Percentiles rank a stretch among this genome's conserved stretches.
Conservation (phyloP, 768 basidiomycete genomes). For the Kwoniella shandongensis region DNA sequence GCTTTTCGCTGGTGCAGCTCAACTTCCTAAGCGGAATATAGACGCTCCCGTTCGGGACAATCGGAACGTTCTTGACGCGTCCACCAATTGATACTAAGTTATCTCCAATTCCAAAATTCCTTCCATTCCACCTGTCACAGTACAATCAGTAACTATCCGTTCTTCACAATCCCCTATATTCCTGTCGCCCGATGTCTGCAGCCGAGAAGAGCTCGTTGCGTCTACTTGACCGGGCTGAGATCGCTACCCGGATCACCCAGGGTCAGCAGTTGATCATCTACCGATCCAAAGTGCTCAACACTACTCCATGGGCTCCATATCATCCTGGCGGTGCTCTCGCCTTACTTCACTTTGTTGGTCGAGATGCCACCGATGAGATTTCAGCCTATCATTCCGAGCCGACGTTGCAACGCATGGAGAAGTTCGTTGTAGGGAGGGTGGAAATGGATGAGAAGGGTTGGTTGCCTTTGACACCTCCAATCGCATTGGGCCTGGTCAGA, state of each 20-base stretch:
- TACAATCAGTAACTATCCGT: too few relatives aligned
- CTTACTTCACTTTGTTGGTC: conserved; percentile 89
- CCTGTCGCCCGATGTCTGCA: not conserved
- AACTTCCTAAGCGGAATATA: too few relatives aligned
- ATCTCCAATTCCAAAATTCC: too few relatives aligned
- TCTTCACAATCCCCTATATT: not conserved
- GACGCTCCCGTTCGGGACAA: too few relatives aligned
- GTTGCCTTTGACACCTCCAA: conserved; percentile 72
- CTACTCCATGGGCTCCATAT: conserved; percentile 66
- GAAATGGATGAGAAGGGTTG: conserved; percentile 51
- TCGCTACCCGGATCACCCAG: conserved; percentile 69
- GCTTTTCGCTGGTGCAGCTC: too few relatives aligned
- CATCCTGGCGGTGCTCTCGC: conserved; percentile 90
- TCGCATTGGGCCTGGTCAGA: conserved; percentile 67
- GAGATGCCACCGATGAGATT: conserved; percentile 93
- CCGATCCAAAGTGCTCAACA: conserved; percentile 58
- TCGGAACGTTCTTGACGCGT: too few relatives aligned
- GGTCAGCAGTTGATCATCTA: conserved; percentile 78
- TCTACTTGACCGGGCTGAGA: conserved; percentile 22
- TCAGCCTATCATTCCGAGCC: conserved; percentile 78
- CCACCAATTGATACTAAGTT: too few relatives aligned
- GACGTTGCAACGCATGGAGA: conserved; percentile 60
- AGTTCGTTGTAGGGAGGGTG: conserved; percentile 71
- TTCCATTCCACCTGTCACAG: too few relatives aligned
- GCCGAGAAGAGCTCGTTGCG: not conserved